A percentile compares a stretch with the other conserved stretches of the same genome.
Evolutionary conservation across 2,329 filamentous ascomycete species (phyloP).

Genomic region (Fusarium floridanum): DNA sequence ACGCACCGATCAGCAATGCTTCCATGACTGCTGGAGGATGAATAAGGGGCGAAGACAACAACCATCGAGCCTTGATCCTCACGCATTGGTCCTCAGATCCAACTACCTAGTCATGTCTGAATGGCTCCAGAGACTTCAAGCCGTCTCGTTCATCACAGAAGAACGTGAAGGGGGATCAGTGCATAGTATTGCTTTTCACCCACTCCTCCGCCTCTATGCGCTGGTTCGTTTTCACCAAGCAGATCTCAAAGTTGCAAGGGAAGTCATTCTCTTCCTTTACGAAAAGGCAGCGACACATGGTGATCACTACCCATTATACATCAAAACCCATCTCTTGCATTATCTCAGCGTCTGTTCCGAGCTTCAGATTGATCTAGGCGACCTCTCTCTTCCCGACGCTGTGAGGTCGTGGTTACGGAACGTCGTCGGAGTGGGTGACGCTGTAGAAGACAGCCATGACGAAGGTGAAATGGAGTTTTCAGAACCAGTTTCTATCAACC

Average conservation of each 20-base stretch:
- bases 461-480: neutral
- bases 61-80: neutral
- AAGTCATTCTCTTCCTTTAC: constrained; percentile 1
- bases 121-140: neutral
- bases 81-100: neutral
- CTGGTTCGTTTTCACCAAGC: neutral
- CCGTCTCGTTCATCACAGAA: neutral
- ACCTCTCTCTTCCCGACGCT: neutral
- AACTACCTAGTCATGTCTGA: neutral
- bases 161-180: neutral
- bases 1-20: neutral
- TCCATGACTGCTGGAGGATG: neutral
- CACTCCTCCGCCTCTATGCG: neutral
- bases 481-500: neutral
- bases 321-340: neutral
- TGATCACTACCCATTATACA: neutral
- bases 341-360: neutral
- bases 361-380: neutral
- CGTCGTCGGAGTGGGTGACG: no score
- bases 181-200: neutral
- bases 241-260: neutral
- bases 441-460: neutral
- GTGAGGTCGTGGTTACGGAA: neutral
- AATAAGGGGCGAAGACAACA: neutral
- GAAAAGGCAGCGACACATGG: neutral